A percentile compares a stretch with the other conserved stretches of the same genome.
These are phyloP conservation scores for Eucommia ulmoides DNA, from an alignment of 257 asterid genomes.

Conservation along the genomic window DNA sequence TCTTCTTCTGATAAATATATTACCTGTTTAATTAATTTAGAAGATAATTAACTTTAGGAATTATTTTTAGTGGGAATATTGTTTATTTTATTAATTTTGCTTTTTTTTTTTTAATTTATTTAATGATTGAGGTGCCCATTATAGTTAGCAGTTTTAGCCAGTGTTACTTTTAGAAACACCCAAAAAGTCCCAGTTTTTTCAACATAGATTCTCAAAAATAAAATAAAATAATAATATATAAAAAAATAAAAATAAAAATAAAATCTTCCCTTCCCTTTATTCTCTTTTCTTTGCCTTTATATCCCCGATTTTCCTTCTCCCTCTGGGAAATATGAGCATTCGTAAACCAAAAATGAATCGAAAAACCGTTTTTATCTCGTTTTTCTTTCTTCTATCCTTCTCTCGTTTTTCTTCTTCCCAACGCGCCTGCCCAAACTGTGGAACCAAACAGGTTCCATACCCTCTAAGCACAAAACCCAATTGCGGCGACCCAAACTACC, in stretches of 20 bases:
- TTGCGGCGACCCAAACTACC: constrained; percentile 25
- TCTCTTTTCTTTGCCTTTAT: constrained; percentile 19
- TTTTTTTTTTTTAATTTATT: neutral
- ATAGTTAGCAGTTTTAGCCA: constrained; percentile 7
- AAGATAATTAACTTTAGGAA: neutral
- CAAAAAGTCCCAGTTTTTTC: constrained; percentile 5
- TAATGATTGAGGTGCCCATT: neutral
- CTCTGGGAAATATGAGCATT: constrained; percentile 11
- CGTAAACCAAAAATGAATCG: constrained; percentile 1
- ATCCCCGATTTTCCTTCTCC: constrained; percentile 9
- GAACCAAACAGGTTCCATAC: constrained; percentile 26
- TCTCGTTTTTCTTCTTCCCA: constrained; percentile 17
- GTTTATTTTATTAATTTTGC: too few relatives aligned
- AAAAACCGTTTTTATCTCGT: constrained; percentile 6
- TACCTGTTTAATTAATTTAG: too few relatives aligned
- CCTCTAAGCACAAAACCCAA: constrained; percentile 28
- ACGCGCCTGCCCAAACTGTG: constrained; percentile 28
- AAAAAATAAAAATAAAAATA: too few relatives aligned
- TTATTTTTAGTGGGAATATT: neutral
- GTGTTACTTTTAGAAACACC: constrained; percentile 1
- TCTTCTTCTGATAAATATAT: too few relatives aligned
- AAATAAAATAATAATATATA: constrained; percentile 6
- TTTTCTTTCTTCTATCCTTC: constrained; percentile 12
- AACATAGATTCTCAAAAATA: constrained; percentile 13
- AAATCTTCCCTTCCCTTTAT: constrained; percentile 28